These are phyloP conservation scores for Aspergillus floridensis DNA, from an alignment of 2,329 filamentous ascomycete species.

Conservation along the genomic window DNA sequence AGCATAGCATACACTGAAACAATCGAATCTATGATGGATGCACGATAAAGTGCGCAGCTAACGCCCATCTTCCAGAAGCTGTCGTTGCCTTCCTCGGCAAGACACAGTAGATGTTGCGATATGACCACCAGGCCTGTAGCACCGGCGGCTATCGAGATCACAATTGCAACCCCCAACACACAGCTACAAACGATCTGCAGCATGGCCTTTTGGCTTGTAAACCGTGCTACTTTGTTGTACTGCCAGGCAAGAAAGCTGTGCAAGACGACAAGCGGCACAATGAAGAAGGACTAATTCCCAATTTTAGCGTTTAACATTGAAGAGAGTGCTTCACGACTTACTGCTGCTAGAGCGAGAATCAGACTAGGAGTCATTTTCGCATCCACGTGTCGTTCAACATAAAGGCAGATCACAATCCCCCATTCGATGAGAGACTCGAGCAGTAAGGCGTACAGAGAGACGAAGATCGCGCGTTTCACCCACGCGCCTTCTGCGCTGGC, in stretches of 20 bases:
- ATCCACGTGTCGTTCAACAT: constrained; percentile 34
- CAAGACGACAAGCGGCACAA: constrained; percentile 35
- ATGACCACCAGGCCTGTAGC: constrained; percentile 38
- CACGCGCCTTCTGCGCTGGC: constrained; percentile 31
- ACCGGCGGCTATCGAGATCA: constrained; percentile 39
- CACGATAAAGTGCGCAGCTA: constrained; percentile 39
- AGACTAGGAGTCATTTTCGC: constrained; percentile 39
- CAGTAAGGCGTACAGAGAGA: constrained; percentile 35
- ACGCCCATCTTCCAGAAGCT: constrained; percentile 36
- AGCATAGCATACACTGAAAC: constrained; percentile 33
- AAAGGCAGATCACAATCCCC: constrained; percentile 36
- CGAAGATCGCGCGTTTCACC: constrained; percentile 37
- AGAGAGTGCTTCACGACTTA: constrained; percentile 22
- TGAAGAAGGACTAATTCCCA: constrained; percentile 34
- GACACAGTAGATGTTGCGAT: constrained; percentile 36
- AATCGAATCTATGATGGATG: constrained; percentile 33
- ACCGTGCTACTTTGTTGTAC: constrained; percentile 32
- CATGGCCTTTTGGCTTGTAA: constrained; percentile 30
- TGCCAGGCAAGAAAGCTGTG: constrained; percentile 42
- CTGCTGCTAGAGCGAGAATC: constrained; percentile 35
- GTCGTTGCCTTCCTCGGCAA: constrained; percentile 24
- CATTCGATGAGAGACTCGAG: constrained; percentile 36
- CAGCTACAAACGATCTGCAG: constrained; percentile 37
- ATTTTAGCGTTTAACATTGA: not conserved
- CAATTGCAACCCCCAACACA: constrained; percentile 34